Percentiles rank a stretch among this genome's conserved stretches.
phyloP scores from a whole-genome alignment of 441 rosid species.

The Dalechampia spathulata region DNA sequence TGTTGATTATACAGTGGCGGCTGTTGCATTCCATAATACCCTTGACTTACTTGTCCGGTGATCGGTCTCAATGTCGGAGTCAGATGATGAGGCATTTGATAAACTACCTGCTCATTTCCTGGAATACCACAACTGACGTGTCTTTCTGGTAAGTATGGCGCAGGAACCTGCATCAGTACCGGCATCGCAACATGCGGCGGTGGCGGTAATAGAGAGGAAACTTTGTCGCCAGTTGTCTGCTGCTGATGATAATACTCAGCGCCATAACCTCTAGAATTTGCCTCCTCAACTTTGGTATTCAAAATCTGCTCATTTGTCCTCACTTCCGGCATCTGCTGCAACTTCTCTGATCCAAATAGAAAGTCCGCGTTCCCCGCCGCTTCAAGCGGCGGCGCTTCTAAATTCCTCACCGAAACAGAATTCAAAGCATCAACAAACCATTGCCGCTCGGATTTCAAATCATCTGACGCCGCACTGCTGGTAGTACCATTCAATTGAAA shows the following conservation, averaged over 20 bases:
- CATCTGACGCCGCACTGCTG: slow-evolving; percentile 15
- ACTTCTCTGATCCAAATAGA: slow-evolving; percentile 46
- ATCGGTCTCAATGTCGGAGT: slow-evolving; percentile 26
- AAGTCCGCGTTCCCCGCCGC: slow-evolving; percentile 34
- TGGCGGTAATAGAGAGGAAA: slow-evolving; percentile 18
- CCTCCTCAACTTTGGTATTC: slow-evolving; percentile 22
- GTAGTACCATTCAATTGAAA: slow-evolving; percentile 24
- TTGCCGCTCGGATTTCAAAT: slow-evolving; percentile 40
- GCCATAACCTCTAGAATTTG: slow-evolving; percentile 15
- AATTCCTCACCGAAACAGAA: slow-evolving; percentile 30
- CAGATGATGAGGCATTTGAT: slow-evolving; percentile 29
- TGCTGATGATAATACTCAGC: slow-evolving; percentile 26
- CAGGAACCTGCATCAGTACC: slow-evolving; percentile 27
- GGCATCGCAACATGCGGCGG: slow-evolving; percentile 20
- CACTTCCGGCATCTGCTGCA: slow-evolving; percentile 36
- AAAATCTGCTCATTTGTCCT: slow-evolving; percentile 27
- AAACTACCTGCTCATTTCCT: slow-evolving; percentile 35
- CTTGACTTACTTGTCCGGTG: slow-evolving; percentile 30
- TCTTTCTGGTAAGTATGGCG: slow-evolving; percentile 28
- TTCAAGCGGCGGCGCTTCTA: slow-evolving; percentile 15
- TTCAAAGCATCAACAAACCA: slow-evolving; percentile 59
- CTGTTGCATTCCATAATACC: slow-evolving; percentile 40
- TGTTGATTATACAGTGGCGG: slow-evolving; percentile 21
- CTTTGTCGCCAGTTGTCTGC: slow-evolving; percentile 23
- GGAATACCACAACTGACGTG: slow-evolving; percentile 25